phyloP scores from a whole-genome alignment of 441 rosid species.

The Bocquillonia castaneifolia region DNA sequence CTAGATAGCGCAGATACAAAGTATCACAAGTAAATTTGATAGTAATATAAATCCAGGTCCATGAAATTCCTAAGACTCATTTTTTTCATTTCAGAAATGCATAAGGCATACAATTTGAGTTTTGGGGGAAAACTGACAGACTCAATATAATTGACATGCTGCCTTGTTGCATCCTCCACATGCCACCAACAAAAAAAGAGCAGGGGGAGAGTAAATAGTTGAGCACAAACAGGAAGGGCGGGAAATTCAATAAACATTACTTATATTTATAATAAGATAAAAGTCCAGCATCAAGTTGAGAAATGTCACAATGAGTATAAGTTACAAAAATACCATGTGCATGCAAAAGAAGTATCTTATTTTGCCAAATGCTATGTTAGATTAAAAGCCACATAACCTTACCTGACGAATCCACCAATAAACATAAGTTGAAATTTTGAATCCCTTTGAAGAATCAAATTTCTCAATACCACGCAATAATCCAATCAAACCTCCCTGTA shows the following conservation, averaged over 20 bases:
- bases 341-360: not conserved
- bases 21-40: not conserved
- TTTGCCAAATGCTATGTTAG: not conserved
- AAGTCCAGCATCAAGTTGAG: too few species aligned
- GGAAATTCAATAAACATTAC: not conserved
- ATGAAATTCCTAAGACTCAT: not conserved
- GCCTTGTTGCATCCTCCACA: not conserved
- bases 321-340: too few species aligned
- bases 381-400: slow-evolving; percentile 11
- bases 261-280: not conserved
- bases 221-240: not conserved
- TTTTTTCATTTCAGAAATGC: not conserved
- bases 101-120: not conserved
- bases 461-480: slow-evolving; percentile 89
- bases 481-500: slow-evolving; percentile 92
- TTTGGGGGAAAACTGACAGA: not conserved
- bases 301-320: too few species aligned
- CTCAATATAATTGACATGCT: not conserved
- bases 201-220: not conserved
- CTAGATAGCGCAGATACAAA: not conserved
- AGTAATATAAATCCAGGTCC: not conserved
- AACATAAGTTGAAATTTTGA: slow-evolving; percentile 89
- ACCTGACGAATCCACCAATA: slow-evolving; percentile 99
- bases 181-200: not conserved
- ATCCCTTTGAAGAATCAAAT: slow-evolving; percentile 92